A percentile compares a stretch with the other conserved stretches of the same genome.
Evolutionary conservation across 768 basidiomycete genomes (phyloP).

Genomic region (Auriscalpium orientale): DNA sequence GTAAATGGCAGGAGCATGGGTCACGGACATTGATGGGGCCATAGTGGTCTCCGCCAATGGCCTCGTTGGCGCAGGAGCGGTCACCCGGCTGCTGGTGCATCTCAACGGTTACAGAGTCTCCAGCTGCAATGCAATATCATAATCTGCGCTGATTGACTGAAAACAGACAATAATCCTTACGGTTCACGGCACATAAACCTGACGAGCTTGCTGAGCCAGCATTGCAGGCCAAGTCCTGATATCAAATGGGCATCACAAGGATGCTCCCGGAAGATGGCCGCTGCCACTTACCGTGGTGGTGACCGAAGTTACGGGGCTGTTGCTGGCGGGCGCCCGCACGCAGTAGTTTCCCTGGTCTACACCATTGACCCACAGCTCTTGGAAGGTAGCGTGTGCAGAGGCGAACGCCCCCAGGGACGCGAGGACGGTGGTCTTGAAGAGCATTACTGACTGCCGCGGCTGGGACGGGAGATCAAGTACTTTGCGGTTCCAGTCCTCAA

Average conservation of each 20-base stretch:
- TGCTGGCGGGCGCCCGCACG: conserved; percentile 36
- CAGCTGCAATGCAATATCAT: conserved; percentile 24
- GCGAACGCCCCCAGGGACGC: conserved; percentile 31
- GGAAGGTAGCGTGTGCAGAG: conserved; percentile 47
- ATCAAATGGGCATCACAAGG: background rate
- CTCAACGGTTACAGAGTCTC: conserved; percentile 41
- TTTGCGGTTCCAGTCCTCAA: no score
- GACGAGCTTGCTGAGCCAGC: conserved; percentile 24
- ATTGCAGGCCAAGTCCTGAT: conserved; percentile 44
- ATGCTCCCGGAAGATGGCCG: no score
- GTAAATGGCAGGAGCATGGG: no score
- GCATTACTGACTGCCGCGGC: conserved; percentile 17
- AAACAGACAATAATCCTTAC: background rate
- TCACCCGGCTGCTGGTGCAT: conserved; percentile 47
- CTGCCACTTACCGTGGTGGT: conserved; percentile 24
- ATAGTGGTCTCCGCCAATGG: conserved; percentile 45
- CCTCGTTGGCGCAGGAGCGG: conserved; percentile 37
- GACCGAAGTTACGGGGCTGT: conserved; percentile 39
- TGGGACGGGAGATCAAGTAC: background rate
- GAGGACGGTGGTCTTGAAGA: conserved; percentile 22
- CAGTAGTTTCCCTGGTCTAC: conserved; percentile 41
- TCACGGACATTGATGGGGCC: conserved; percentile 31
- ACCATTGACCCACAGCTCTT: conserved; percentile 45
- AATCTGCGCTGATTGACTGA: background rate
- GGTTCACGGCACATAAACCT: conserved; percentile 27